A percentile compares a stretch with the other conserved stretches of the same genome.
Conservation (phyloP, 805 yeast genomes). For the Wickerhamomyces ciferrii region DNA sequence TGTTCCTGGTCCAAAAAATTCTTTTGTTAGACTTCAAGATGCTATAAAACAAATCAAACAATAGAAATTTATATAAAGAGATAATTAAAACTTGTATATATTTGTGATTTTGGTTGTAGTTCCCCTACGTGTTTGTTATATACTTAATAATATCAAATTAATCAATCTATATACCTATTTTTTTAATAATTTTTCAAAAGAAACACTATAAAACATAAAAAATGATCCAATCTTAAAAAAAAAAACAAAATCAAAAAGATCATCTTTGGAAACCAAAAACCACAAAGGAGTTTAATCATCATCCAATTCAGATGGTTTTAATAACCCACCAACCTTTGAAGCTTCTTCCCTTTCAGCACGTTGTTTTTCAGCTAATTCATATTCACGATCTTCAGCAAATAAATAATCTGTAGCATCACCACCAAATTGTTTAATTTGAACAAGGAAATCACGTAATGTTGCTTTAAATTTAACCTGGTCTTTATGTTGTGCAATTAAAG, state of each 20-base stretch:
- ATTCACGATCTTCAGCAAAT: slow-evolving; percentile 89
- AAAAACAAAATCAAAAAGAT: neutral
- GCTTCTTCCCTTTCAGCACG: slow-evolving; percentile 76
- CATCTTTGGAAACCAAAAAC: neutral
- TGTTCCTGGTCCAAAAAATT: slow-evolving; percentile 84
- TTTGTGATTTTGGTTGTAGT: neutral
- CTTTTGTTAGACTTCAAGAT: slow-evolving; percentile 72
- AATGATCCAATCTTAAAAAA: no score
- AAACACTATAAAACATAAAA: no score
- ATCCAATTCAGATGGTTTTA: slow-evolving; percentile 93
- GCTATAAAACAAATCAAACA: slow-evolving; percentile 45
- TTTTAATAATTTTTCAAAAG: no score
- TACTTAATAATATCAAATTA: no score
- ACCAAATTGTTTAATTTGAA: slow-evolving; percentile 92
- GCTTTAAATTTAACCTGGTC: slow-evolving; percentile 76
- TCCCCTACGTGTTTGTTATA: no score
- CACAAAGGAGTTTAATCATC: slow-evolving; percentile 40
- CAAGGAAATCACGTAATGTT: slow-evolving; percentile 88
- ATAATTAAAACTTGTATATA: neutral
- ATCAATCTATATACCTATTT: no score
- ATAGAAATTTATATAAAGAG: neutral
- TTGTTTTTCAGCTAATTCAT: slow-evolving; percentile 63
- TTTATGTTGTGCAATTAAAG: slow-evolving; percentile 66
- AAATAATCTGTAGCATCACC: slow-evolving; percentile 94
- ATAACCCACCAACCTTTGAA: slow-evolving; percentile 82